A percentile compares a stretch with the other conserved stretches of the same genome.
Conservation (phyloP, 140 eudicot genomes). For the Erigeron philadelphicus region DNA sequence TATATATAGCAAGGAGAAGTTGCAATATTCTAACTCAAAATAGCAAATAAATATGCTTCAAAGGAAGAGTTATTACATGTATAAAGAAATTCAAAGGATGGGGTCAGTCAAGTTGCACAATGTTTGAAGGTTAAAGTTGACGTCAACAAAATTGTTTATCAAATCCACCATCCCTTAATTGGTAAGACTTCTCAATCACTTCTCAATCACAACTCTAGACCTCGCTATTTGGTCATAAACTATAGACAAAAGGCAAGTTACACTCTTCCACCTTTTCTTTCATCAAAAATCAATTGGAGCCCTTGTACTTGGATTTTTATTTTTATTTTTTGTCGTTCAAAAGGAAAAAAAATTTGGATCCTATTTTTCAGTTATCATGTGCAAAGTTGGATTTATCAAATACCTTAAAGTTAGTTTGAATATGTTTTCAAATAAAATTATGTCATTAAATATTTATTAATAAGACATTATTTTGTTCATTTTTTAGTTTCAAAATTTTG, state of each 20-base stretch:
- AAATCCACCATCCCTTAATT: conserved; percentile 34
- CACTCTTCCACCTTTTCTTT: conserved; percentile 19
- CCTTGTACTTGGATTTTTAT: conserved; percentile 27
- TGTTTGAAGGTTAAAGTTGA: conserved; percentile 33
- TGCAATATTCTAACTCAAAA: conserved; percentile 20
- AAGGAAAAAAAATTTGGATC: too few species aligned
- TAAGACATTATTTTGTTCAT: too few species aligned
- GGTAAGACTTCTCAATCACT: conserved; percentile 32
- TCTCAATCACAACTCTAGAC: conserved; percentile 28
- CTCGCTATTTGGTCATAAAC: conserved; percentile 16
- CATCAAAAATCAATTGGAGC: conserved; percentile 2
- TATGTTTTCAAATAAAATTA: background rate
- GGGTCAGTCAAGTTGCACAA: conserved; percentile 27
- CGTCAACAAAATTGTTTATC: conserved; percentile 25
- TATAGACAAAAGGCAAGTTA: conserved; percentile 19
- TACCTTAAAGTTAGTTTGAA: too few species aligned
- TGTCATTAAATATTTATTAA: too few species aligned
- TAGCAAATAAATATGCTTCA: conserved; percentile 25
- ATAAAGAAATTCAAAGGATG: conserved; percentile 6
- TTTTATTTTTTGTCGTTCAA: too few species aligned
- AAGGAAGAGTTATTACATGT: conserved; percentile 21
- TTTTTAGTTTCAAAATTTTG: too few species aligned
- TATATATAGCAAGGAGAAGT: conserved; percentile 25
- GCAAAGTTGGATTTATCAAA: too few species aligned
- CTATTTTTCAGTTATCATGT: conserved; percentile 1